A percentile compares a stretch with the other conserved stretches of the same genome.
Conservation (phyloP, 805 yeast species). For the Nakazawaea holstii region DNA sequence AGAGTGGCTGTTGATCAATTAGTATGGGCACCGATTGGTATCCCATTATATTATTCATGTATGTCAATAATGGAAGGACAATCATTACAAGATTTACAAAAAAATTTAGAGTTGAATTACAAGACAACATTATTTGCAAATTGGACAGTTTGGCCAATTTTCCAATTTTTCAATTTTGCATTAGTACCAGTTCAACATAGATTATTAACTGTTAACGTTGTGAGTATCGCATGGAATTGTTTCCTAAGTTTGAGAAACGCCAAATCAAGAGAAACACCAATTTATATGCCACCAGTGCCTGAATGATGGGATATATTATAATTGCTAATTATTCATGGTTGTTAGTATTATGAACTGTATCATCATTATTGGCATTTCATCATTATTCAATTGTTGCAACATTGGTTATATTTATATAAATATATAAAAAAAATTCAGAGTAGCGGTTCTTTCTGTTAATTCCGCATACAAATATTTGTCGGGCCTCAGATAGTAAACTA, state of each 20-base stretch:
- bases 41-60: slow-evolving; percentile 64
- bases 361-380: too few relatives aligned
- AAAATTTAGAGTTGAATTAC: slow-evolving; percentile 46
- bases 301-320: slow-evolving; percentile 18
- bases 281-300: slow-evolving; percentile 33
- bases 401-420: too few relatives aligned
- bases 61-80: slow-evolving; percentile 66
- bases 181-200: slow-evolving; percentile 70
- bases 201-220: slow-evolving; percentile 59
- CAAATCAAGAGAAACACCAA: slow-evolving; percentile 22
- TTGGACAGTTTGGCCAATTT: slow-evolving; percentile 88
- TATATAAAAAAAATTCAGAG: too few relatives aligned
- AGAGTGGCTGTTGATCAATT: slow-evolving; percentile 70
- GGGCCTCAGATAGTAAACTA: not conserved
- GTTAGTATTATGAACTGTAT: not conserved
- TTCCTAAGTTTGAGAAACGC: slow-evolving; percentile 62
- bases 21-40: slow-evolving; percentile 70
- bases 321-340: not conserved
- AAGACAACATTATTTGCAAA: slow-evolving; percentile 66
- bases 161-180: slow-evolving; percentile 75
- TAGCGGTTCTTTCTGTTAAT: slow-evolving; percentile 19
- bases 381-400: not conserved
- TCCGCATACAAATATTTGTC: slow-evolving; percentile 3
- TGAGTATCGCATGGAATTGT: slow-evolving; percentile 82
- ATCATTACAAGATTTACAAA: slow-evolving; percentile 30